Conservation (phyloP, 78 protist species). For the Dictyostelium brefeldianum region DNA sequence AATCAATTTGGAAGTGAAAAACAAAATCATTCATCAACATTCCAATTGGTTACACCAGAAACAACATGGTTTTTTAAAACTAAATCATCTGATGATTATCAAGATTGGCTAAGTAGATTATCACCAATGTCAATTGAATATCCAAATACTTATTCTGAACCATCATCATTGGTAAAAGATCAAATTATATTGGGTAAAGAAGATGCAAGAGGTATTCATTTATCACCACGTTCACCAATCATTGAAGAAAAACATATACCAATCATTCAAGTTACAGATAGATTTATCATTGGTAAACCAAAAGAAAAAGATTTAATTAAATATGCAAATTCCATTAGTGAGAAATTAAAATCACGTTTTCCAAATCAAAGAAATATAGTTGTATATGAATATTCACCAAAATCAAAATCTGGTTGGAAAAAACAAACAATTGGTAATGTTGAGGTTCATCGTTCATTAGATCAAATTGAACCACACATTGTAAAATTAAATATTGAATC, state of each 20-base stretch:
- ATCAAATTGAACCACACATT: constrained; percentile 49
- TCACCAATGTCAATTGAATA: constrained; percentile 29
- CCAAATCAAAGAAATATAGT: constrained; percentile 77
- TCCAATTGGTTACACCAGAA: constrained; percentile 12
- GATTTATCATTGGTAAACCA: constrained; percentile 23
- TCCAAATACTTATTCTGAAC: neutral
- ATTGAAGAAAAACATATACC: constrained; percentile 22
- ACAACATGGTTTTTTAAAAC: neutral
- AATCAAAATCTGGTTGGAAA: constrained; percentile 5
- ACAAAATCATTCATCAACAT: neutral
- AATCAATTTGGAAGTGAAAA: constrained; percentile 18
- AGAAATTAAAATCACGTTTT: constrained; percentile 42
- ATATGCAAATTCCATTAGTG: constrained; percentile 5
- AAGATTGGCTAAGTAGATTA: constrained; percentile 18
- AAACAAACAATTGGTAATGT: constrained; percentile 39
- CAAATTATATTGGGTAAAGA: neutral
- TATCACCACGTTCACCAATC: constrained; percentile 24
- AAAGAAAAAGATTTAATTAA: constrained; percentile 38
- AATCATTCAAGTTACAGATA: constrained; percentile 26
- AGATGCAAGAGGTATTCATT: constrained; percentile 47
- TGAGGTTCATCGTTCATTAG: constrained; percentile 67
- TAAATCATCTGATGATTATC: neutral
- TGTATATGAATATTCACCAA: constrained; percentile 29
- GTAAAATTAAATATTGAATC: constrained; percentile 22
- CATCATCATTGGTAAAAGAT: neutral